Conservation (phyloP, 805 yeast genomes). For the Sugiyamaella americana region DNA sequence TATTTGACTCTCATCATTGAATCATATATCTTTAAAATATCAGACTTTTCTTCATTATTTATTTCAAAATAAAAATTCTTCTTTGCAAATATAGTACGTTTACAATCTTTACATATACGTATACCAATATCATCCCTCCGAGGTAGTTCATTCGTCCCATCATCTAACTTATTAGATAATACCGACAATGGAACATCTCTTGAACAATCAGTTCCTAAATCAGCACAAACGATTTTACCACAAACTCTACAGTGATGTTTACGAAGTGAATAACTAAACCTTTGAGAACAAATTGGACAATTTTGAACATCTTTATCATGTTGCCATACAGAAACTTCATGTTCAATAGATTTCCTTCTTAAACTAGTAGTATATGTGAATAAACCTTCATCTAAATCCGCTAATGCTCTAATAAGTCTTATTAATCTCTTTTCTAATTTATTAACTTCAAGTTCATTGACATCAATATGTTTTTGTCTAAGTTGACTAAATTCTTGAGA, state of each 20-base stretch:
- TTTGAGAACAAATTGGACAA: conserved; percentile 59
- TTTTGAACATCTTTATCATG: conserved; percentile 40
- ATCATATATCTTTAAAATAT: conserved; percentile 38
- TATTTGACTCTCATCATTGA: conserved; percentile 36
- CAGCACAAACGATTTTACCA: conserved; percentile 77
- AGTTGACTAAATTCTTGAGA: conserved; percentile 37
- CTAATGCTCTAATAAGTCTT: conserved; percentile 24
- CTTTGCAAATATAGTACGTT: conserved; percentile 51
- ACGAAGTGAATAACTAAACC: conserved; percentile 53
- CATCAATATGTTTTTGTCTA: conserved; percentile 44
- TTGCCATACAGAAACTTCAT: conserved; percentile 59
- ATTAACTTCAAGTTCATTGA: conserved; percentile 46
- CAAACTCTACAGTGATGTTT: conserved; percentile 92
- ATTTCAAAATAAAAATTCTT: conserved; percentile 44
- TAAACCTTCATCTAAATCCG: conserved; percentile 20
- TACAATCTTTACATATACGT: conserved; percentile 68
- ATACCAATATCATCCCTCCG: conserved; percentile 27
- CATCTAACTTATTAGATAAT: conserved; percentile 27
- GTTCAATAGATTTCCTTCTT: conserved; percentile 38
- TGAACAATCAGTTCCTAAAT: conserved; percentile 58
- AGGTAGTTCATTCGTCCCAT: conserved; percentile 13
- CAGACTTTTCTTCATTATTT: conserved; percentile 29
- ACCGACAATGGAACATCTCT: conserved; percentile 53
- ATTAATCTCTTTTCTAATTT: conserved; percentile 55
- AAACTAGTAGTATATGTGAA: conserved; percentile 25